phyloP scores from a whole-genome alignment of 257 asterid species.

The Jasminum sambac region DNA sequence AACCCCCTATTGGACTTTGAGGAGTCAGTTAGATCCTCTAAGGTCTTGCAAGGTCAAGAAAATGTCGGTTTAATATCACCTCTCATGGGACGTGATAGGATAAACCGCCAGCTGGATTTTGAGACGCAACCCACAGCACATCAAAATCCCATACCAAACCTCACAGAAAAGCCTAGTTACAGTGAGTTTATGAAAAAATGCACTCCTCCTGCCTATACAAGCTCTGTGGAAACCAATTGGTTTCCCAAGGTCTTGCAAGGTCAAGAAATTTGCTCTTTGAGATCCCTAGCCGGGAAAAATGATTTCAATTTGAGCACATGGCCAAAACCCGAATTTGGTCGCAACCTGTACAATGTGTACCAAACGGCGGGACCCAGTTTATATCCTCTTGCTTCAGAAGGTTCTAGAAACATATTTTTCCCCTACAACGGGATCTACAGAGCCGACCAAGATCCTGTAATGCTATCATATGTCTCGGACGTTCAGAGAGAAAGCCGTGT shows the following conservation, averaged over 20 bases:
- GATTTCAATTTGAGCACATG: constrained; percentile 50
- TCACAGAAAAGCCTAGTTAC: constrained; percentile 48
- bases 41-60: constrained; percentile 99
- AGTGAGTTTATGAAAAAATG: constrained; percentile 57
- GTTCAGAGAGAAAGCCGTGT: constrained; percentile 48
- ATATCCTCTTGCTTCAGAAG: constrained; percentile 92
- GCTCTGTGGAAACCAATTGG: constrained; percentile 88
- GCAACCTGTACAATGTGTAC: constrained; percentile 40
- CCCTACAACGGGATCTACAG: constrained; percentile 53
- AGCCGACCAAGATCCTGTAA: constrained; percentile 50
- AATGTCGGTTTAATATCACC: constrained; percentile 67
- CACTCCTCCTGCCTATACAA: constrained; percentile 62
- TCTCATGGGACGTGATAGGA: constrained; percentile 59
- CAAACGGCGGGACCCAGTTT: constrained; percentile 50
- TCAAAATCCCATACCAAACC: constrained; percentile 44
- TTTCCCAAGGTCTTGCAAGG: constrained; percentile 99
- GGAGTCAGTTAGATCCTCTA: constrained; percentile 85
- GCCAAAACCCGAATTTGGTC: constrained; percentile 59
- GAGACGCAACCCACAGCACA: constrained; percentile 46
- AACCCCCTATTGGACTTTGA: constrained; percentile 80
- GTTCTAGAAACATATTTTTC: constrained; percentile 55
- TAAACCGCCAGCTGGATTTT: constrained; percentile 67
- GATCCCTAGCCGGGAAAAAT: constrained; percentile 64
- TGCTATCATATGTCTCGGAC: constrained; percentile 49
- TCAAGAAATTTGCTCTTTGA: constrained; percentile 96